A percentile compares a stretch with the other conserved stretches of the same genome.
Evolutionary conservation across 2,329 filamentous ascomycete species (phyloP).

Genomic region (Cercospora citrullina): DNA sequence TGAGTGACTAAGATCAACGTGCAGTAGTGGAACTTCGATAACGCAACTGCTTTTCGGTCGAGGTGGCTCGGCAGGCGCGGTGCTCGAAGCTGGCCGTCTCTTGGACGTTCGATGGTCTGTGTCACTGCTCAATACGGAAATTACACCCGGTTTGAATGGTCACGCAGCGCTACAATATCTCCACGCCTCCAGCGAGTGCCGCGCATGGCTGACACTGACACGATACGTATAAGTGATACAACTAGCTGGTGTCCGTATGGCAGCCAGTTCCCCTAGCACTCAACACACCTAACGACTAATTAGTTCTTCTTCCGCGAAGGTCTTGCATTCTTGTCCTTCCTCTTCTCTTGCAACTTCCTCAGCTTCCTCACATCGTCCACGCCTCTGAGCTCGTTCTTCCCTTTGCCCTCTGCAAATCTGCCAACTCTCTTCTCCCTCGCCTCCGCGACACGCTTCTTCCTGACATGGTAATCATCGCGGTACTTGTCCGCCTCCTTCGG

Average conservation of each 20-base stretch:
- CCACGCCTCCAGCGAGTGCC: neutral
- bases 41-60: neutral
- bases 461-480: conserved; percentile 83
- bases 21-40: conserved; percentile 8
- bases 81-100: neutral
- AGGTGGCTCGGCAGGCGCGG: conserved; percentile 3
- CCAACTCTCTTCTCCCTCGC: conserved; percentile 82
- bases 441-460: conserved; percentile 85
- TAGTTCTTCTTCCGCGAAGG: conserved; percentile 46
- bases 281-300: neutral
- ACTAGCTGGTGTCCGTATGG: neutral
- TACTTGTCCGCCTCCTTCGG: conserved; percentile 93
- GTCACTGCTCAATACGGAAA: neutral
- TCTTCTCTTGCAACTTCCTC: conserved; percentile 72
- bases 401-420: conserved; percentile 65
- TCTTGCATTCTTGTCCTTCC: conserved; percentile 83
- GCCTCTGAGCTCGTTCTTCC: conserved; percentile 78
- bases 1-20: conserved; percentile 18
- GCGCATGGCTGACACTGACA: neutral
- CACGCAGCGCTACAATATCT: neutral
- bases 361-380: conserved; percentile 83
- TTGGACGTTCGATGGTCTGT: neutral
- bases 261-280: neutral
- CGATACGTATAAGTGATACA: neutral
- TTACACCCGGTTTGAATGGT: neutral